Conservation (phyloP, 208 protist species). For the Hexamita inflata region DNA sequence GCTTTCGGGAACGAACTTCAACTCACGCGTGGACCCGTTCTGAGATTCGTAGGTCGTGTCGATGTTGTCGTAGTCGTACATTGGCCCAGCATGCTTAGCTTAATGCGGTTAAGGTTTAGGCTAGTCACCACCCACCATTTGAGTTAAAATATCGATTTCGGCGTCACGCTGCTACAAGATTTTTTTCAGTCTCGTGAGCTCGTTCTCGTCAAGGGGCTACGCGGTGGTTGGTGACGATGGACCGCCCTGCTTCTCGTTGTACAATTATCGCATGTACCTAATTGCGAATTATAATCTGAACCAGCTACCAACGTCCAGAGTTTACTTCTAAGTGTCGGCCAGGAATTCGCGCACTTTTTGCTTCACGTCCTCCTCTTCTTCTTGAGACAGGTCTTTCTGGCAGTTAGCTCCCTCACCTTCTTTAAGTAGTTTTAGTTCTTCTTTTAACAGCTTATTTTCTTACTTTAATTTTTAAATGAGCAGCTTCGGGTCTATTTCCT, state of each 20-base stretch:
- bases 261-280: not conserved
- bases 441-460: slow-evolving; percentile 27
- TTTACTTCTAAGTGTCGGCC: not conserved
- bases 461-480: slow-evolving; percentile 29
- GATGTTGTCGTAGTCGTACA: slow-evolving; percentile 20
- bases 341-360: not conserved
- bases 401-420: slow-evolving; percentile 4
- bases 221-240: not conserved
- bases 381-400: not conserved
- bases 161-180: slow-evolving; percentile 26
- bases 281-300: not conserved
- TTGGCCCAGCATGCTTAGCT: not conserved
- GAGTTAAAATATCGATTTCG: slow-evolving; percentile 19
- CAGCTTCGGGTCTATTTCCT: slow-evolving; percentile 26
- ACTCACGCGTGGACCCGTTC: too few species aligned
- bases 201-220: not conserved
- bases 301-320: slow-evolving; percentile 27
- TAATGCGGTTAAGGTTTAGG: not conserved
- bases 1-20: too few species aligned
- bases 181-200: not conserved
- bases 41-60: not conserved
- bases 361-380: not conserved
- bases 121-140: slow-evolving; percentile 6
- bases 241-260: not conserved
- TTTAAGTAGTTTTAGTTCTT: slow-evolving; percentile 22